Evolutionary conservation across 164 flowering plant genomes (phyloP), one percentile per base, ranked within the genome.

Genomic region (Nelumbo lutea): DNA sequence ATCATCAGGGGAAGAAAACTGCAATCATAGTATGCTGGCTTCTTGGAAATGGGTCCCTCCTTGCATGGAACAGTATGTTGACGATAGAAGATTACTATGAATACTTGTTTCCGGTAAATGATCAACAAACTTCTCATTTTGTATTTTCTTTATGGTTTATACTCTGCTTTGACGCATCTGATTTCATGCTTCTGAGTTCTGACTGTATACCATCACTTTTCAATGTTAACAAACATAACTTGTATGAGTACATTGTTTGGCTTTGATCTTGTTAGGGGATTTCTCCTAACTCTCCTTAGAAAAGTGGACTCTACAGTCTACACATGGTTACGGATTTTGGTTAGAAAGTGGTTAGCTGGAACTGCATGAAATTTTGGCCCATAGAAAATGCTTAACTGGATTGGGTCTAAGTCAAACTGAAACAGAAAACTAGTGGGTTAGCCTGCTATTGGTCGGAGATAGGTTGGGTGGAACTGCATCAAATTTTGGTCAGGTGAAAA

Each of bases 21-120:
- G 84, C 83, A 4, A 67, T 83, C 57, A 3, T 76, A n/a, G 75
- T 85, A 8, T 85, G 88, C 65, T 85, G 85, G 85, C 62, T 83
- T 66, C 78, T 85, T 42, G 87, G 87, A 55, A 75, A 72, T 73
- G 89, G 89, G 7, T 73, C 72, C 63, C 82, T 83, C 43, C 65
- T 85, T 42, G 62, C 84, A 14, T 85, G 87, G 87, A 85, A 83
- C 55, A 83, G 89, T 65, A 80, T 85, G 83, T 71, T 83, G 46
- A 82, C 84, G 2, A 79, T 80, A 7, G 78, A 66, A 68, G 89
- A 85, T 75, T 74, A 80, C 63, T 77, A 74, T 45, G 41, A 1
- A 9, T 10, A 59, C 8, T 50, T 72, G 68, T 80, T 80, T 52
- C 80, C 78, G 59, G 83, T 80, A 70, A 1, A 13, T 56, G n/a